phyloP scores from a whole-genome alignment of 2,329 filamentous ascomycete genomes.

The Parastagonospora avenae region DNA sequence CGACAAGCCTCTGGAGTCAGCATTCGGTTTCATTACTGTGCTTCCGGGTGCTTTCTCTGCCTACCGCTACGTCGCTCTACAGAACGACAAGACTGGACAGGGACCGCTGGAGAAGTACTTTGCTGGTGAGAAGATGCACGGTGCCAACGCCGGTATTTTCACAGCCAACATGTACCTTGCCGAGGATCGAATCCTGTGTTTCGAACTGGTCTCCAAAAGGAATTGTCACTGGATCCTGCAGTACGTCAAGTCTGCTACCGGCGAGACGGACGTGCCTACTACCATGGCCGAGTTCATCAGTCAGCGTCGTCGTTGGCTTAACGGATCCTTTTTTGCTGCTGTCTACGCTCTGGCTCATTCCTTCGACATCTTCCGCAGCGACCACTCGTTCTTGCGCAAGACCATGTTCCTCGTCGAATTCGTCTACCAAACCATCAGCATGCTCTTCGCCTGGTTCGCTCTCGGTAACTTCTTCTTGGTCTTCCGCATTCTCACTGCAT shows the following conservation, averaged over 20 bases:
- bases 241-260: constrained; percentile 96
- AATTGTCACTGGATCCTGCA: constrained; percentile 98
- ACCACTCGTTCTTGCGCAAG: constrained; percentile 86
- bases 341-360: constrained; percentile 95
- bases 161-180: constrained; percentile 99
- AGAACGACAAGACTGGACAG: constrained; percentile 94
- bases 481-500: constrained; percentile 93
- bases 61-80: constrained; percentile 90
- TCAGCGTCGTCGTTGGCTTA: constrained; percentile 95
- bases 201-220: constrained; percentile 95
- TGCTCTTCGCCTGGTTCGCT: constrained; percentile 98
- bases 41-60: constrained; percentile 98
- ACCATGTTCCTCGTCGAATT: constrained; percentile 92
- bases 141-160: constrained; percentile 91
- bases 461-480: constrained; percentile 99
- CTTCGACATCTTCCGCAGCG: constrained; percentile 92
- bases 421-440: constrained; percentile 90
- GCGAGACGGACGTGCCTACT: constrained; percentile 96
- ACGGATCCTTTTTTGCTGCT: constrained; percentile 97
- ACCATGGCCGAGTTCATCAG: constrained; percentile 93
- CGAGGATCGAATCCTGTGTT: constrained; percentile 98
- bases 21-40: constrained; percentile 97
- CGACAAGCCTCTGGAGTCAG: constrained; percentile 95
- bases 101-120: constrained; percentile 97
- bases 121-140: constrained; percentile 93